A percentile compares a stretch with the other conserved stretches of the same genome.
Evolutionary conservation across 495 filamentous ascomycete genomes (phyloP).

Genomic region (Achaetomiella virescens): DNA sequence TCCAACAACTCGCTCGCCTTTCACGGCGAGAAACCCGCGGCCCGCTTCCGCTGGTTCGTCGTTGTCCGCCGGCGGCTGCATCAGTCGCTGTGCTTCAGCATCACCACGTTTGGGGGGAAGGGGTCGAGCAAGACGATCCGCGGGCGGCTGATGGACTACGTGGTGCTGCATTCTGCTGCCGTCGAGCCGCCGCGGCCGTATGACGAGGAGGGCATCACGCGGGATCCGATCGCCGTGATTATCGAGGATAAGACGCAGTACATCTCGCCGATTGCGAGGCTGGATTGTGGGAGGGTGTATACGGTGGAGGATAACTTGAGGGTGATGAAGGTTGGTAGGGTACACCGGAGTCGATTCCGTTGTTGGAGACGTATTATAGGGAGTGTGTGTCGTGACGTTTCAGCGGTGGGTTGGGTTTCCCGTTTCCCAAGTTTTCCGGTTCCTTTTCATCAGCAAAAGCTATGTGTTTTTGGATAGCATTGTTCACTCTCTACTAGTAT

Average conservation of each 20-base stretch:
- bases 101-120: constrained; percentile 19
- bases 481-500: too few relatives aligned
- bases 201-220: constrained; percentile 20
- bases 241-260: constrained; percentile 26
- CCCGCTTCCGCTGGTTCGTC: constrained; percentile 30
- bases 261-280: constrained; percentile 27
- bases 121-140: constrained; percentile 1
- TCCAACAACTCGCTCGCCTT: constrained; percentile 9
- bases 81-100: constrained; percentile 31
- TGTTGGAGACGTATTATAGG: constrained; percentile 25
- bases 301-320: constrained; percentile 30
- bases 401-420: not conserved
- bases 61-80: constrained; percentile 25
- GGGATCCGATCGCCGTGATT: constrained; percentile 24
- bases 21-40: constrained; percentile 18
- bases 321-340: constrained; percentile 30
- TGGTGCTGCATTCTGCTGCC: constrained; percentile 22
- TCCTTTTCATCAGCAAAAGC: not conserved
- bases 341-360: constrained; percentile 19
- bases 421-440: not conserved
- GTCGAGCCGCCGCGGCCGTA: constrained; percentile 23
- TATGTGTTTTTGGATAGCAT: not conserved
- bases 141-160: constrained; percentile 17
- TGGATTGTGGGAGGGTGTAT: constrained; percentile 29
- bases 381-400: constrained; percentile 13